Evolutionary conservation across 805 yeast genomes (phyloP).

Genomic region (Candida khao-thaluensis): DNA sequence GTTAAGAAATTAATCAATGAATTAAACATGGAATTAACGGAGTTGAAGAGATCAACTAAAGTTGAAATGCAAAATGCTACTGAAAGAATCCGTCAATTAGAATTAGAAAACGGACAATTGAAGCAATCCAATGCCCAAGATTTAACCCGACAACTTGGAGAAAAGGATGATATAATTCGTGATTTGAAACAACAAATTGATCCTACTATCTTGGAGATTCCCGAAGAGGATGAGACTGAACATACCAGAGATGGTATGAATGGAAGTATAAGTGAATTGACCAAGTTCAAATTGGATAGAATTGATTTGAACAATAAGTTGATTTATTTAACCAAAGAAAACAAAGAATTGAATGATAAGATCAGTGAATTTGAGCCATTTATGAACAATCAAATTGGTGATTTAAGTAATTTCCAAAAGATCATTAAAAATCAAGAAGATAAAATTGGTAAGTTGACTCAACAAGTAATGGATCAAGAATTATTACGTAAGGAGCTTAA

Average conservation of each 20-base stretch:
- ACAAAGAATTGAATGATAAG: constrained; percentile 39
- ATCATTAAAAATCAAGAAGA: constrained; percentile 54
- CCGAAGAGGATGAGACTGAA: constrained; percentile 22
- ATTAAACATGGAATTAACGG: constrained; percentile 32
- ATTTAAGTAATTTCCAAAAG: constrained; percentile 51
- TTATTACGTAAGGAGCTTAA: constrained; percentile 44
- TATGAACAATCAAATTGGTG: constrained; percentile 51
- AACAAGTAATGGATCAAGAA: constrained; percentile 44
- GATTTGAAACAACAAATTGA: constrained; percentile 31
- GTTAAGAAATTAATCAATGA: constrained; percentile 33
- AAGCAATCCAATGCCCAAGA: constrained; percentile 11
- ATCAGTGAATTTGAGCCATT: constrained; percentile 50
- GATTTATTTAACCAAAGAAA: constrained; percentile 47
- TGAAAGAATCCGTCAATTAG: constrained; percentile 50
- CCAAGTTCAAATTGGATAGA: constrained; percentile 42
- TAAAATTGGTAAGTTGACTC: constrained; percentile 40
- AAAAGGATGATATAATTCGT: constrained; percentile 29
- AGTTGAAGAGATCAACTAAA: constrained; percentile 33
- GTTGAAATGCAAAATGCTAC: constrained; percentile 58
- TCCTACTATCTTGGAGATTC: constrained; percentile 20
- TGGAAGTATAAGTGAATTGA: constrained; percentile 28
- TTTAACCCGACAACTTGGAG: constrained; percentile 23
- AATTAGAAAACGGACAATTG: constrained; percentile 23
- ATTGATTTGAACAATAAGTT: constrained; percentile 45
- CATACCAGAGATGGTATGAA: constrained; percentile 9